Conservation (phyloP, 208 protist genomes). For the Eutreptiella sp. region DNA sequence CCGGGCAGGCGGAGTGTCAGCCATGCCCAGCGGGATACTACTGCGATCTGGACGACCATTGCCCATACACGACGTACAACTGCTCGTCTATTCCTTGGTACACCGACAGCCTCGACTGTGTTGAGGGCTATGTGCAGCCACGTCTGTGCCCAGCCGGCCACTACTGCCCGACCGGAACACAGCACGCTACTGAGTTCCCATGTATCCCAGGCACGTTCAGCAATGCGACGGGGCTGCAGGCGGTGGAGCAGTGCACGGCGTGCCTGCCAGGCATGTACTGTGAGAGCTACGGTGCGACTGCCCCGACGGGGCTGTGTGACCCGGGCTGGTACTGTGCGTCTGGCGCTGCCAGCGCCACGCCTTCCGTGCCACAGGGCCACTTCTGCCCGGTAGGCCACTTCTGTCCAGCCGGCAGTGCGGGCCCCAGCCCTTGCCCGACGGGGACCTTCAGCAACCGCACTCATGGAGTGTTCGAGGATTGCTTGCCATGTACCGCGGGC, state of each 20-base stretch:
- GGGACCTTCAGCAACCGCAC: conserved; percentile 20
- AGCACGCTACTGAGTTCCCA: neutral
- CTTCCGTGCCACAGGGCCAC: conserved; percentile 10
- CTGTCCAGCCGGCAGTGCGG: conserved; percentile 31
- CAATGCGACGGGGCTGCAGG: neutral
- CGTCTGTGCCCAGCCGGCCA: conserved; percentile 26
- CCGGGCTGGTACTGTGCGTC: neutral
- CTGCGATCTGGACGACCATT: conserved; percentile 26
- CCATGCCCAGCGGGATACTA: conserved; percentile 37
- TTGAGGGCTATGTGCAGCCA: neutral
- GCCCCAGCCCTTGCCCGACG: conserved; percentile 6
- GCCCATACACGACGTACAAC: conserved; percentile 10
- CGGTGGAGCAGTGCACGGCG: neutral
- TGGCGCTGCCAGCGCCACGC: conserved; percentile 5
- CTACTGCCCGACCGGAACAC: conserved; percentile 31
- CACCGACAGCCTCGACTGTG: conserved; percentile 8
- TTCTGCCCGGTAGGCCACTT: neutral
- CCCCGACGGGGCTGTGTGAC: neutral
- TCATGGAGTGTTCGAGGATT: neutral
- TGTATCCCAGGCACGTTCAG: conserved; percentile 30
- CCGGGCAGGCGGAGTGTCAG: neutral
- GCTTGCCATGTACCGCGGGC: conserved; percentile 27
- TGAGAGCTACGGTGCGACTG: conserved; percentile 17
- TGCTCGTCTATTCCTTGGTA: conserved; percentile 25
- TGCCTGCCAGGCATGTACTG: conserved; percentile 20